Evolutionary conservation across 108 stramenopile species (phyloP).

Genomic region (Nannochloropsis granulata): DNA sequence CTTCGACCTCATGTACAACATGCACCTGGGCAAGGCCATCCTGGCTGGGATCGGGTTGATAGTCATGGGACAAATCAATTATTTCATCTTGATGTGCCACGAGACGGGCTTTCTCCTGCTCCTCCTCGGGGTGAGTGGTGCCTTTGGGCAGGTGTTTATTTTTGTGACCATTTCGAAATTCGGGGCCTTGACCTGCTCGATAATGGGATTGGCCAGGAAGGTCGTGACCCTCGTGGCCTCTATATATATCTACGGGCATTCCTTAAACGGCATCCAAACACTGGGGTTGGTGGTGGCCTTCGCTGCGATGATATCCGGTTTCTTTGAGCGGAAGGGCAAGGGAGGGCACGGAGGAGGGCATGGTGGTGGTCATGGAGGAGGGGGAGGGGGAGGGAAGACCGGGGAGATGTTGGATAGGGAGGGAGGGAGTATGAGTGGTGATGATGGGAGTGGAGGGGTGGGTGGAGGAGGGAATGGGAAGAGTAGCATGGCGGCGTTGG

Average conservation of each 20-base stretch:
- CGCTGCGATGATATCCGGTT: constrained; percentile 80
- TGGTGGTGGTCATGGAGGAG: not conserved
- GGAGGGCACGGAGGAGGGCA: not conserved
- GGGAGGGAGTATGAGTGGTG: not conserved
- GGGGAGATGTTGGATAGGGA: not conserved
- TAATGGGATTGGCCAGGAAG: constrained; percentile 87
- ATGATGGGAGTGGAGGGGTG: not conserved
- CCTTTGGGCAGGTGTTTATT: constrained; percentile 88
- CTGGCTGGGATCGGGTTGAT: constrained; percentile 71
- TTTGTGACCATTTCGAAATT: constrained; percentile 94
- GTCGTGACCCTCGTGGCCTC: constrained; percentile 80
- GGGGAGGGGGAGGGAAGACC: not conserved
- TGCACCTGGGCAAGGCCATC: constrained; percentile 93
- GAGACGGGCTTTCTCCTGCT: constrained; percentile 84
- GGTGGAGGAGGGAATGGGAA: not conserved
- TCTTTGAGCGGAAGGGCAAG: constrained; percentile 46
- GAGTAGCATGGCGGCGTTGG: not conserved
- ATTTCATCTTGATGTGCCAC: constrained; percentile 55
- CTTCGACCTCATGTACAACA: constrained; percentile 98
- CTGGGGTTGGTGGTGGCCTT: constrained; percentile 60
- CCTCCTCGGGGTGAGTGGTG: constrained; percentile 77
- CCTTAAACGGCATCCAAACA: constrained; percentile 57
- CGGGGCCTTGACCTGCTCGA: constrained; percentile 85
- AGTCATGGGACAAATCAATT: constrained; percentile 73
- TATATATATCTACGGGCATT: constrained; percentile 84